phyloP scores from a whole-genome alignment of 2,329 filamentous ascomycete genomes.

The Hawksworthiomyces lignivorus region DNA sequence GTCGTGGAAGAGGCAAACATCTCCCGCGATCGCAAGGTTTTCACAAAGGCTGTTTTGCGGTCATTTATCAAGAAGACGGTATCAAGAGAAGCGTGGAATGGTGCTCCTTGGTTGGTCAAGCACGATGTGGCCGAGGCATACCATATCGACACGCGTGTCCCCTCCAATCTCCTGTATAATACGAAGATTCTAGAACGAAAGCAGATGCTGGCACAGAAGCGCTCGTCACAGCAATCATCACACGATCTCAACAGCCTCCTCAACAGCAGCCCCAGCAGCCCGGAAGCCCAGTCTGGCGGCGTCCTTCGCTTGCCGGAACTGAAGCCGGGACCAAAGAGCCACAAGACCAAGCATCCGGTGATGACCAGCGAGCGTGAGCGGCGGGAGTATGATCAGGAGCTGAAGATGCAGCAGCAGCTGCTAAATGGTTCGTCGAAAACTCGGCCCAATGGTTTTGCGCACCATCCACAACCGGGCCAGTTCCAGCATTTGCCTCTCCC shows the following conservation, averaged over 20 bases:
- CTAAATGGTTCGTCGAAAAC: conserved; percentile 26
- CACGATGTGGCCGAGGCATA: conserved; percentile 71
- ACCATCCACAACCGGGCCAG: conserved; percentile 27
- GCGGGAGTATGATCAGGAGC: conserved; percentile 32
- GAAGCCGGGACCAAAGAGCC: conserved; percentile 64
- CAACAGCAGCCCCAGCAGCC: conserved; percentile 29
- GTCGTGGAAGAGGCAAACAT: conserved; percentile 77
- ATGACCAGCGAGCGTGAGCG: conserved; percentile 27
- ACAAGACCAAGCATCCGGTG: conserved; percentile 44
- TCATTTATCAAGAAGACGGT: conserved; percentile 94
- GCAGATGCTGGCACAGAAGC: conserved; percentile 59
- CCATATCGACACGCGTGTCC: conserved; percentile 80
- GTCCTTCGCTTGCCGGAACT: conserved; percentile 60
- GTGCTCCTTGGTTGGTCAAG: conserved; percentile 95
- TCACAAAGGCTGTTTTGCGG: conserved; percentile 88
- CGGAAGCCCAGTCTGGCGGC: conserved; percentile 29
- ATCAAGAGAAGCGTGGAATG: conserved; percentile 85
- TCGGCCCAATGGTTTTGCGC: conserved; percentile 14
- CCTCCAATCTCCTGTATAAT: conserved; percentile 73
- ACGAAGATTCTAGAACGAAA: conserved; percentile 72
- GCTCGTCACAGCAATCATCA: conserved; percentile 36
- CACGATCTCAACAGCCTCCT: conserved; percentile 35
- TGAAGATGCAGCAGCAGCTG: conserved; percentile 29
- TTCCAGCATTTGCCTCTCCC: conserved; percentile 32
- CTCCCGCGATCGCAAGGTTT: conserved; percentile 78